Evolutionary conservation across 345 rosid species (phyloP).

Genomic region (Cardiospermum halicacabum): DNA sequence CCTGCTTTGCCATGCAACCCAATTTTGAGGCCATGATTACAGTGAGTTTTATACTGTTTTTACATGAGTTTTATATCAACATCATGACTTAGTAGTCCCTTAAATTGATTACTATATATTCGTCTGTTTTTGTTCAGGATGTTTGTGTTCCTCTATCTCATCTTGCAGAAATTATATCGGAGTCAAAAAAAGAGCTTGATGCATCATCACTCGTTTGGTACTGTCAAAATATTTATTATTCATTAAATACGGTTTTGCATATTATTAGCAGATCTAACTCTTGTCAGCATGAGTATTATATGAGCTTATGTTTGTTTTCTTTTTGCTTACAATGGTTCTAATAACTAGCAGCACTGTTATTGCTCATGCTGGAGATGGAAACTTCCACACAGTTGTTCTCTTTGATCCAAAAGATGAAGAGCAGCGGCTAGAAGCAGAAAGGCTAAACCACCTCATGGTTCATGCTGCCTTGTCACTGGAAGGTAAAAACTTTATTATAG

Average conservation of each 20-base stretch:
- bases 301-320: background rate
- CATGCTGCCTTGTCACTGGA: slow-evolving; percentile 76
- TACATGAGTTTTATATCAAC: too few relatives aligned
- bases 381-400: slow-evolving; percentile 72
- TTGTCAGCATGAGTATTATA: background rate
- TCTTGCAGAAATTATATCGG: slow-evolving; percentile 74
- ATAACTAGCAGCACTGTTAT: slow-evolving; percentile 64
- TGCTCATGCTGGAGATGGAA: slow-evolving; percentile 98
- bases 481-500: slow-evolving; percentile 33
- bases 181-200: slow-evolving; percentile 68
- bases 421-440: slow-evolving; percentile 66
- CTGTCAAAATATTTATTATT: background rate
- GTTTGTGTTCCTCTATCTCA: slow-evolving; percentile 87
- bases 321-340: slow-evolving; percentile 8
- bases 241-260: background rate
- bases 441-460: slow-evolving; percentile 78
- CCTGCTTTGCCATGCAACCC: slow-evolving; percentile 89
- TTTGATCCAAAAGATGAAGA: slow-evolving; percentile 71
- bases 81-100: background rate
- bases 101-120: background rate
- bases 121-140: slow-evolving; percentile 44
- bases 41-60: slow-evolving; percentile 35
- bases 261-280: background rate
- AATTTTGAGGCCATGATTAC: slow-evolving; percentile 72
- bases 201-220: slow-evolving; percentile 70